phyloP scores from a whole-genome alignment of 257 asterid genomes.

The Nicotiana paniculata region DNA sequence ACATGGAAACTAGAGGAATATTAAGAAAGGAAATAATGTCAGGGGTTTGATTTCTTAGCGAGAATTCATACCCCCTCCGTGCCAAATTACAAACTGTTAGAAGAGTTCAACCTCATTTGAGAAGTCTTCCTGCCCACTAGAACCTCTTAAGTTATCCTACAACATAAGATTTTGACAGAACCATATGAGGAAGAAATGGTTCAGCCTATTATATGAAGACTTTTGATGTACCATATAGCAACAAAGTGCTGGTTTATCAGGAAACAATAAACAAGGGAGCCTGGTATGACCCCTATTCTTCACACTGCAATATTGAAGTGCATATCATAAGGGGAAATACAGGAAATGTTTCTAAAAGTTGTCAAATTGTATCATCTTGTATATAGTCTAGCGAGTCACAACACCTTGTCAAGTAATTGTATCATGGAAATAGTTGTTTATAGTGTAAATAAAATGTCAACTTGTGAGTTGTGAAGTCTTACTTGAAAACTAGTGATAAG shows the following conservation, averaged over 20 bases:
- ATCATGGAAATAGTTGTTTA: neutral
- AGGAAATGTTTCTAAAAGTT: neutral
- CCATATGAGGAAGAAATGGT: neutral
- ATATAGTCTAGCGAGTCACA: neutral
- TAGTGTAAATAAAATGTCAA: neutral
- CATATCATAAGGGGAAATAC: neutral
- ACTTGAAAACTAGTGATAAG: neutral
- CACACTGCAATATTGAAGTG: neutral
- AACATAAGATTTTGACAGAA: neutral
- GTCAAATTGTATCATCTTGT: neutral
- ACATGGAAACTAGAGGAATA: slow-evolving; percentile 21
- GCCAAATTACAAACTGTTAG: neutral
- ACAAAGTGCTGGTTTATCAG: neutral
- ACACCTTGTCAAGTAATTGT: neutral
- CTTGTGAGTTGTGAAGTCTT: neutral
- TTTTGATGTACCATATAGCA: neutral
- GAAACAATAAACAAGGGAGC: neutral
- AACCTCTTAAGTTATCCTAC: neutral
- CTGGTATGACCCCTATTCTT: neutral
- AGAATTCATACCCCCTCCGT: neutral
- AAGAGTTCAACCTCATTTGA: neutral
- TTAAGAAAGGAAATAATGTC: slow-evolving; percentile 29
- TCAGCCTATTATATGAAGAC: neutral
- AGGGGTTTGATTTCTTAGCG: slow-evolving; percentile 27
- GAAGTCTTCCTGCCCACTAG: neutral